phyloP scores from a whole-genome alignment of 345 rosid species.

The Sisymbrium irio region DNA sequence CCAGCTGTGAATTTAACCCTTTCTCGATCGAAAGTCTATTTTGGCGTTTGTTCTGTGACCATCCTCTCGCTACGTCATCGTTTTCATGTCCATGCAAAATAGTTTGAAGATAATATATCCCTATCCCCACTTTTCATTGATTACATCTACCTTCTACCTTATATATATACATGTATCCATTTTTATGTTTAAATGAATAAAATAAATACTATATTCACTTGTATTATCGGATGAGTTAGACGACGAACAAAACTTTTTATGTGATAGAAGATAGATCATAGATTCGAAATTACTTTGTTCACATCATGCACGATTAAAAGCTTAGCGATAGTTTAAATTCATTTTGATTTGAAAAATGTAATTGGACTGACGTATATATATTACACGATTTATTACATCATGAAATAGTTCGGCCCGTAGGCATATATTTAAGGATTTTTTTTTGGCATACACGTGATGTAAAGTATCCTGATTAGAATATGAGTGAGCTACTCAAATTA shows the following conservation, averaged over 20 bases:
- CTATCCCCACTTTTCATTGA: constrained; percentile 30
- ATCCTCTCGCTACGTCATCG: constrained; percentile 41
- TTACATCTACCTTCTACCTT: constrained; percentile 13
- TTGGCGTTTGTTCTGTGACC: constrained; percentile 37
- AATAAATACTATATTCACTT: background rate
- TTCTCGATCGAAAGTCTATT: constrained; percentile 37
- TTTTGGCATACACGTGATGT: background rate
- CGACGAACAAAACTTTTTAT: background rate
- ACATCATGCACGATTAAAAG: background rate
- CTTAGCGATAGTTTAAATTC: background rate
- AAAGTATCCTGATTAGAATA: background rate
- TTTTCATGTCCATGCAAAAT: constrained; percentile 42
- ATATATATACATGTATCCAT: background rate
- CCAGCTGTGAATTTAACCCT: constrained; percentile 38
- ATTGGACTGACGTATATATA: background rate
- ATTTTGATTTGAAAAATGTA: background rate
- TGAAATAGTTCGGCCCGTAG: background rate
- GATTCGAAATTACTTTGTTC: background rate
- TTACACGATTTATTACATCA: background rate
- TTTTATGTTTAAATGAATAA: background rate
- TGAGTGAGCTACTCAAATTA: background rate
- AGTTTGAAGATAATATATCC: constrained; percentile 31
- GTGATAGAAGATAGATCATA: background rate
- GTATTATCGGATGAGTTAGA: background rate
- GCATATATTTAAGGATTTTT: background rate